Evolutionary conservation across 176 grass and related monocot genomes (phyloP).

Genomic region (Triticum urartu): DNA sequence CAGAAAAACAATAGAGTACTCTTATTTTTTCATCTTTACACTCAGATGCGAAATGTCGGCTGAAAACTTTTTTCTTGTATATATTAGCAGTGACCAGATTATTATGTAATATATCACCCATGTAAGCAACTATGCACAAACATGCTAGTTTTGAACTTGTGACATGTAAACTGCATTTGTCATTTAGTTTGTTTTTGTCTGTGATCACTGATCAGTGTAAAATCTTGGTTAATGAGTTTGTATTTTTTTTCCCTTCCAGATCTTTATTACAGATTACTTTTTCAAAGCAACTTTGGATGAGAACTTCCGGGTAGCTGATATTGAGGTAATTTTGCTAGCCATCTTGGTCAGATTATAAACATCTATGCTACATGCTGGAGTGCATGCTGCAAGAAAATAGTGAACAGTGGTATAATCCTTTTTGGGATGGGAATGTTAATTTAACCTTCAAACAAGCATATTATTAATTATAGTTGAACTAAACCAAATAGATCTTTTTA

Average conservation of each 20-base stretch:
- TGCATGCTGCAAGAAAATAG: neutral
- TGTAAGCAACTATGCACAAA: neutral
- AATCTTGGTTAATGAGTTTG: neutral
- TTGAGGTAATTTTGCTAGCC: slow-evolving; percentile 56
- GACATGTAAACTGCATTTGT: slow-evolving; percentile 1
- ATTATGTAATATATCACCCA: neutral
- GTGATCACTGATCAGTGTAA: neutral
- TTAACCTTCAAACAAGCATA: neutral
- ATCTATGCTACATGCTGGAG: neutral
- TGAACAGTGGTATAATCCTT: neutral
- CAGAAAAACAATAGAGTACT: neutral
- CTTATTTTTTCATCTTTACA: neutral
- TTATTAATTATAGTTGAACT: neutral
- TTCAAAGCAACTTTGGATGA: slow-evolving; percentile 84
- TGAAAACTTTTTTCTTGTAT: neutral
- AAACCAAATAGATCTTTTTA: neutral
- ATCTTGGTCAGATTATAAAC: neutral
- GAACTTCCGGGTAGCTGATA: slow-evolving; percentile 66
- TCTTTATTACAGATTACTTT: slow-evolving; percentile 97
- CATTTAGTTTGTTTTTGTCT: neutral
- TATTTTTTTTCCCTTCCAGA: slow-evolving; percentile 43
- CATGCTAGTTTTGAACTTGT: neutral
- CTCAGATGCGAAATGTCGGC: neutral
- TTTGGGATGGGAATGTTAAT: slow-evolving; percentile 1
- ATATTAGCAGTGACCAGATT: neutral